Evolutionary conservation across 2,329 filamentous ascomycete species (phyloP), one percentile per base, ranked within the genome.

Genomic region (Cadophora malorum): DNA sequence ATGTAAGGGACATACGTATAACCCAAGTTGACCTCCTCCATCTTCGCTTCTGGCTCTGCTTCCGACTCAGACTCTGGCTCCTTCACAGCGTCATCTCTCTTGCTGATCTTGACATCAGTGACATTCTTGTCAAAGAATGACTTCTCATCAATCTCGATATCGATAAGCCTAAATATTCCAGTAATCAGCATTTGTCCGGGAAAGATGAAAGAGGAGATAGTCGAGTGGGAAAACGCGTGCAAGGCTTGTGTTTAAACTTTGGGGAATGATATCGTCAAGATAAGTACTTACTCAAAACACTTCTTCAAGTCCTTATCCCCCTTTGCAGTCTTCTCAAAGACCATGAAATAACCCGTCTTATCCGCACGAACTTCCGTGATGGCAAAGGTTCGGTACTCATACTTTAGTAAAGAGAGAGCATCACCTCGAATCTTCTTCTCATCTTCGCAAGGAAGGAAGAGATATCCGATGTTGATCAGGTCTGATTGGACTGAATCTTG

Each of bases 111-210:
- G 31, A 58, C 55, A 23, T 58, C 55, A 3, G n/a, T 58, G 33
- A 58, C 55, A 25, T 58, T 58, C 33, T 58, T 58, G 19, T 58
- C 55, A 16, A 58, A 58, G 55, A 58, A 58, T n/a, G 55, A 38
- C 5, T 58, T 23, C 3, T 38, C 33, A 7, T 23, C 55, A 12
- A 58, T 58, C 33, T 58, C 55, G n/a, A 58, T 38, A 21, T 58
- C 55, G 31, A 58, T 58, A 7, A 58, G 31, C 10, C 55, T 58
- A 23, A n/a, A 58, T 35, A 3, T 10, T 4, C 4, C 19, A 9
- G 3, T 5, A 23, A 41, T 58, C n/a, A 58, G 33, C 19, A 41
- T 16, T 10, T 56, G 53, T 21, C 35, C 31, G 12, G 9, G 35
- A 25, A 53, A 19, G 9, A 6, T 12, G 3, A 45, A 19, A 19